Conservation (phyloP, 768 basidiomycete genomes). For the Rhodosporidiobolus odoratus region DNA sequence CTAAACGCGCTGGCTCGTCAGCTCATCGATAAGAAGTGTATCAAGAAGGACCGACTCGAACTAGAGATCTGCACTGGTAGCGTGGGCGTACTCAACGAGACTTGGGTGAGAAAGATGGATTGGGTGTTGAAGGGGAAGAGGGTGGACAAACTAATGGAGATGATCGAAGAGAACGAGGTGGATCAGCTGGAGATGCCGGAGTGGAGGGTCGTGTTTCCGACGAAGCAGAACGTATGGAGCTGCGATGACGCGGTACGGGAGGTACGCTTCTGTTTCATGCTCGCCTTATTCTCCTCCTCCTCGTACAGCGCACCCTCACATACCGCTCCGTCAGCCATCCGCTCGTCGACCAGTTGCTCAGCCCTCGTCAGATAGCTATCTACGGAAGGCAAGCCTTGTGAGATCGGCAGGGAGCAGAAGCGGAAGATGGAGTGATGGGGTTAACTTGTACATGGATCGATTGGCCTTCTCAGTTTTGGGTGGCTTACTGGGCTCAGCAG, state of each 20-base stretch:
- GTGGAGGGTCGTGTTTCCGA: conserved; percentile 19
- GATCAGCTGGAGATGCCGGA: background rate
- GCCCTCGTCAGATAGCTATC: no score
- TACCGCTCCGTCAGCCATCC: no score
- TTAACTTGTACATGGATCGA: no score
- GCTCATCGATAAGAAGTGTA: background rate
- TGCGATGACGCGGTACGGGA: conserved; percentile 1
- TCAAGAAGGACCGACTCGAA: background rate
- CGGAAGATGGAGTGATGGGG: no score
- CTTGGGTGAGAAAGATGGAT: background rate
- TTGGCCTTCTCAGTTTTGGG: no score
- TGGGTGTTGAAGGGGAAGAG: background rate
- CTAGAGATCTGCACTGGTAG: background rate
- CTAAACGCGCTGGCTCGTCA: conserved; percentile 4
- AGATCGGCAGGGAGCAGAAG: no score
- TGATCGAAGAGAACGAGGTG: background rate
- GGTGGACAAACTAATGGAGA: background rate
- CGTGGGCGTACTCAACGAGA: background rate
- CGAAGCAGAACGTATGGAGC: conserved; percentile 3
- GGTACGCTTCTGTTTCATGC: conserved; percentile 7
- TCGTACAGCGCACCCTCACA: no score
- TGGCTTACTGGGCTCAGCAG: no score
- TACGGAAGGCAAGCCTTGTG: no score
- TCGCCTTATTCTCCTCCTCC: background rate
- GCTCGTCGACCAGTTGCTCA: no score